Evolutionary conservation across 1,139 yeast genomes (phyloP).

Genomic region (Arxiozyma slooffiae): DNA sequence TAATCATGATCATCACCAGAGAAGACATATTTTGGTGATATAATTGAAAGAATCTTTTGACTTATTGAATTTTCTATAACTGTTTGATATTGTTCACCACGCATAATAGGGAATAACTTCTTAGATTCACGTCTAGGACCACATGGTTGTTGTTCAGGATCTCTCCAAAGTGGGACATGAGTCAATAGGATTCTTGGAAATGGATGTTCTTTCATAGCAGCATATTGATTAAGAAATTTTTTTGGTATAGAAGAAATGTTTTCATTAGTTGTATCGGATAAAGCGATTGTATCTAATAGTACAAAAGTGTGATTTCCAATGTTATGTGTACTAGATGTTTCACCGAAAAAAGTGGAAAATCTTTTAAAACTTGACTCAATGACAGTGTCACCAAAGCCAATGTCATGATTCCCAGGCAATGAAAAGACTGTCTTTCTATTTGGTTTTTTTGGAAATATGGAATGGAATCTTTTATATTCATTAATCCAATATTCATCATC

Average conservation of each 20-base stretch:
- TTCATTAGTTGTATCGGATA: conserved; percentile 44
- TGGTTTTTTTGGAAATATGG: conserved; percentile 46
- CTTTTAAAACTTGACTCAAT: conserved; percentile 47
- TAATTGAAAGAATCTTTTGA: conserved; percentile 42
- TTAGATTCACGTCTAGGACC: conserved; percentile 62
- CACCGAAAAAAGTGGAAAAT: conserved; percentile 67
- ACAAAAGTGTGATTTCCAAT: conserved; percentile 73
- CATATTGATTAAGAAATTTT: conserved; percentile 26
- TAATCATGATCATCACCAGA: conserved; percentile 97
- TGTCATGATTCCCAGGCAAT: conserved; percentile 92
- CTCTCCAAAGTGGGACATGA: conserved; percentile 71
- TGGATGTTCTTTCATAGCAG: conserved; percentile 23
- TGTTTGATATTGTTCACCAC: conserved; percentile 75
- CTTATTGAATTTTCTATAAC: conserved; percentile 53
- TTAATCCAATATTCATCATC: conserved; percentile 54
- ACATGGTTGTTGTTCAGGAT: conserved; percentile 44
- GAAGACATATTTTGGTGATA: conserved; percentile 61
- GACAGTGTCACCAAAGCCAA: conserved; percentile 73
- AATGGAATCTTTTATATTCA: conserved; percentile 62
- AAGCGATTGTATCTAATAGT: conserved; percentile 69
- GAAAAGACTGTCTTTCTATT: conserved; percentile 44
- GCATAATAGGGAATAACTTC: conserved; percentile 51
- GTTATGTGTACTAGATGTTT: conserved; percentile 44
- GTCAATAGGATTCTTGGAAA: conserved; percentile 62
- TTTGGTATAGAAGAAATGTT: conserved; percentile 37